Percentiles rank a stretch among this genome's conserved stretches.
Evolutionary conservation across 805 yeast species (phyloP).

Genomic region (Scheffersomyces ergatensis): DNA sequence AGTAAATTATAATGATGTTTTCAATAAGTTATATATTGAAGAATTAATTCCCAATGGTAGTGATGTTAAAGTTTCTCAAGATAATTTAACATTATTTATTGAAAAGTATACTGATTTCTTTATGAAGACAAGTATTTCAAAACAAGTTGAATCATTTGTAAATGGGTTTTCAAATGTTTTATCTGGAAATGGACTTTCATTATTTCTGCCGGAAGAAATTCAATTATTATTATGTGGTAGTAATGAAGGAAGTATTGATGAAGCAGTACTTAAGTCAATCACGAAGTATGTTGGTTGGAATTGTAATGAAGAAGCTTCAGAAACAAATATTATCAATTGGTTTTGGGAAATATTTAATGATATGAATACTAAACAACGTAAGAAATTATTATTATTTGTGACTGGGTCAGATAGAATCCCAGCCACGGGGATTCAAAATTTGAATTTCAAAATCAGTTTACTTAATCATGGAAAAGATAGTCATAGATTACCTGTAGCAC

Average conservation of each 20-base stretch:
- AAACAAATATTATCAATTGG: constrained; percentile 58
- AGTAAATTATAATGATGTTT: constrained; percentile 51
- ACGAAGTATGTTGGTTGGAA: constrained; percentile 73
- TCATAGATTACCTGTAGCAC: constrained; percentile 75
- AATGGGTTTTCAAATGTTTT: constrained; percentile 75
- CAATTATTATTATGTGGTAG: constrained; percentile 77
- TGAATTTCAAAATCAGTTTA: constrained; percentile 69
- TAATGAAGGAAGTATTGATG: constrained; percentile 63
- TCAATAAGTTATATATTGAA: constrained; percentile 40
- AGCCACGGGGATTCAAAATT: constrained; percentile 81
- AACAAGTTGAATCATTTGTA: constrained; percentile 57
- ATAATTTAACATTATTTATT: constrained; percentile 61
- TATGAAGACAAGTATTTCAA: constrained; percentile 51
- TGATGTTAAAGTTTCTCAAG: constrained; percentile 49
- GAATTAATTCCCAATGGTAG: constrained; percentile 64
- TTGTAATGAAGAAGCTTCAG: constrained; percentile 33
- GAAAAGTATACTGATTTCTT: constrained; percentile 60
- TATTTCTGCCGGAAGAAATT: constrained; percentile 80
- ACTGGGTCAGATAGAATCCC: constrained; percentile 93
- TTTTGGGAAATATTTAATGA: constrained; percentile 78
- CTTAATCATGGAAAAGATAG: constrained; percentile 28
- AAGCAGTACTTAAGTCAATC: constrained; percentile 62
- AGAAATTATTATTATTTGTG: constrained; percentile 66
- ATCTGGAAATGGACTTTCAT: constrained; percentile 74
- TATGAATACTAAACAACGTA: constrained; percentile 48